Percentiles rank a stretch among this genome's conserved stretches.
phyloP scores from a whole-genome alignment of 2,329 filamentous ascomycete genomes.

The Ilyonectria destructans region DNA sequence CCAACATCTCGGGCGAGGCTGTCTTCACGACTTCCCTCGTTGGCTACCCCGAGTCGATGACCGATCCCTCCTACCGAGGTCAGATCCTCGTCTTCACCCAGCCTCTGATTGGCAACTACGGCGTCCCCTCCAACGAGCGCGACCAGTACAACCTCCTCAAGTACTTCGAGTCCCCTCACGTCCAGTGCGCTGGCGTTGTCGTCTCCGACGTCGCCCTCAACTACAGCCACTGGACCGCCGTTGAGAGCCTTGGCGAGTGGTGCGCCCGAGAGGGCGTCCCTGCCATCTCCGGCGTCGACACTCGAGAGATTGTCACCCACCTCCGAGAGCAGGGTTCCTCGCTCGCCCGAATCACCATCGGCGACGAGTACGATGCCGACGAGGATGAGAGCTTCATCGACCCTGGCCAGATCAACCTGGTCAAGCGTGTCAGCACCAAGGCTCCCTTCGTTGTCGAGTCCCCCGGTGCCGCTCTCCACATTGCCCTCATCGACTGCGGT shows the following conservation, averaged over 20 bases:
- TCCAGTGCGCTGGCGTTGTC: conserved; percentile 96
- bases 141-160: conserved; percentile 93
- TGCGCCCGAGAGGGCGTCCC: conserved; percentile 97
- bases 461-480: conserved; percentile 86
- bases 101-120: conserved; percentile 98
- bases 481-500: conserved; percentile 97
- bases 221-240: conserved; percentile 99
- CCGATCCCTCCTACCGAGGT: conserved; percentile 89
- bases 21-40: conserved; percentile 99
- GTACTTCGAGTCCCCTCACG: conserved; percentile 98
- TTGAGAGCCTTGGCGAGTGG: conserved; percentile 94
- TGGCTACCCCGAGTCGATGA: conserved; percentile 96
- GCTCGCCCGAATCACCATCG: conserved; percentile 92
- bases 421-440: conserved; percentile 97
- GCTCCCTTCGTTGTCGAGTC: conserved; percentile 96
- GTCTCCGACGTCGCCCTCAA: conserved; percentile 94
- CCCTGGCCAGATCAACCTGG: conserved; percentile 96
- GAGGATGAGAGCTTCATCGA: conserved; percentile 98
- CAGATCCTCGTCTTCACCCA: conserved; percentile 99
- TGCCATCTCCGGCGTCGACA: conserved; percentile 97
- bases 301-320: conserved; percentile 94
- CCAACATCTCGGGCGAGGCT: conserved; percentile 97
- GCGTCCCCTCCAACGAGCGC: conserved; percentile 88
- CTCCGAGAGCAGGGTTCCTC: conserved; percentile 98
- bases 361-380: conserved; percentile 98